phyloP scores from a whole-genome alignment of 768 basidiomycete species.

The Leccinum sublutescens region DNA sequence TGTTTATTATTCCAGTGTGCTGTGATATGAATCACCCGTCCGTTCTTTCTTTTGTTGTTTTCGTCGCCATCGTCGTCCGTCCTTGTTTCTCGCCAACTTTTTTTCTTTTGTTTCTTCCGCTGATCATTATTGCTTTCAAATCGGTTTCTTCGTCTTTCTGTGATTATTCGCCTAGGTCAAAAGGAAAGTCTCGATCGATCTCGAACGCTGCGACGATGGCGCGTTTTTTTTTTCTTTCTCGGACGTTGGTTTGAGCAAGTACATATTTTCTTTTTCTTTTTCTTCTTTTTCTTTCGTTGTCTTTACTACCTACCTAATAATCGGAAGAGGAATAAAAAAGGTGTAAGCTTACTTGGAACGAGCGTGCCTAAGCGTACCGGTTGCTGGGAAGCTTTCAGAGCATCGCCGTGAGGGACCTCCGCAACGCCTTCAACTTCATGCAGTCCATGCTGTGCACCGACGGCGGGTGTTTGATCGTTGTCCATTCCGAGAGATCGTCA shows the following conservation, averaged over 20 bases:
- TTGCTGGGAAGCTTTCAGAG: too few relatives aligned
- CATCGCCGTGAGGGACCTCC: too few relatives aligned
- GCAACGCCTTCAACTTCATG: too few relatives aligned
- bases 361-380: neutral
- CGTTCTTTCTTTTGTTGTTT: neutral
- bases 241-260: constrained; percentile 1
- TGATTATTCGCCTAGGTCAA: constrained; percentile 11
- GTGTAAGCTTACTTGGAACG: constrained; percentile 8
- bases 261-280: neutral
- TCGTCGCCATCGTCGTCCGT: neutral
- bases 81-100: neutral
- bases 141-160: constrained; percentile 3
- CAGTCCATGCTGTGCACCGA: too few relatives aligned
- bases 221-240: neutral
- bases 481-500: too few relatives aligned
- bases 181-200: constrained; percentile 2
- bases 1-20: constrained; percentile 12
- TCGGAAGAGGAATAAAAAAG: constrained; percentile 3
- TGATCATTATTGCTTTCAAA: constrained; percentile 36
- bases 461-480: too few relatives aligned
- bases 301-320: constrained; percentile 6
- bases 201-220: neutral
- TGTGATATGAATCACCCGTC: constrained; percentile 10
- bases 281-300: neutral
- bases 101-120: constrained; percentile 7